These are phyloP conservation scores for Sideroxylon spinosum DNA, from an alignment of 179 eudicot species.

Conservation along the genomic window DNA sequence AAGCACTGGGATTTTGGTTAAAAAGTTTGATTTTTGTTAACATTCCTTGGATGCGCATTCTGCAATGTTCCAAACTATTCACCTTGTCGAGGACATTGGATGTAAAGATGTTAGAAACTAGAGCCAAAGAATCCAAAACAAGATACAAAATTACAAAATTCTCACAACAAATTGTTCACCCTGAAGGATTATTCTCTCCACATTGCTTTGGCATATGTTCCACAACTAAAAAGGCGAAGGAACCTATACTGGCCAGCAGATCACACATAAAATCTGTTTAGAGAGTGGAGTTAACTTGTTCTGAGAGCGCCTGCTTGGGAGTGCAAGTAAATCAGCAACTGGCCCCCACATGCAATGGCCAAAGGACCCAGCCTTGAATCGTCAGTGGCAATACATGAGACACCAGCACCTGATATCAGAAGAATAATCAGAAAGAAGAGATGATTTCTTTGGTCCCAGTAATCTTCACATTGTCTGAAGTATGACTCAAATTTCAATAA, in stretches of 20 bases:
- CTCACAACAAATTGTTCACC: background rate
- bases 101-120: background rate
- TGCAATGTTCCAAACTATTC: background rate
- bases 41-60: too few relatives aligned
- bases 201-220: background rate
- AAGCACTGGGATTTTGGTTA: too few relatives aligned
- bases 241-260: background rate
- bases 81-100: background rate
- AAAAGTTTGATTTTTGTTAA: too few relatives aligned
- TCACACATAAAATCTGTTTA: background rate
- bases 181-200: background rate
- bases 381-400: slow-evolving; percentile 55
- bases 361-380: slow-evolving; percentile 43
- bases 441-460: background rate
- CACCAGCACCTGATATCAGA: slow-evolving; percentile 40
- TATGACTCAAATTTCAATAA: background rate
- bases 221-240: background rate
- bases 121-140: background rate
- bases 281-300: background rate
- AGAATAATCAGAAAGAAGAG: background rate
- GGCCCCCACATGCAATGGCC: slow-evolving; percentile 57
- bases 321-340: slow-evolving; percentile 49
- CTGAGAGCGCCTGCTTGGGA: slow-evolving; percentile 11
- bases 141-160: background rate
- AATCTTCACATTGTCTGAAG: background rate